Conservation (phyloP, 768 basidiomycete genomes). For the Amanita muscaria region DNA sequence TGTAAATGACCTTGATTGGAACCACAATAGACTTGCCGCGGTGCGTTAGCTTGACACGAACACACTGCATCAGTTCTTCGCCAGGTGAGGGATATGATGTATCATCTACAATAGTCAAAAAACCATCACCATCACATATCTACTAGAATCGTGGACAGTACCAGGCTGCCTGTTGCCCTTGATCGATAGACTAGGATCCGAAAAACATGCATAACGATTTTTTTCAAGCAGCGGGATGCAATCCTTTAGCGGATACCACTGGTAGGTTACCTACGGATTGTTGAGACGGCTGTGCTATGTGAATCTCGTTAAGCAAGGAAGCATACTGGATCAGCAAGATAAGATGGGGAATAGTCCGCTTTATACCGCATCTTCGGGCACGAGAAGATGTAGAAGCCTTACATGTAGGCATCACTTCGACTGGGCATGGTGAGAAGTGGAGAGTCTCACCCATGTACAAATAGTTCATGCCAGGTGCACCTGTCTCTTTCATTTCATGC, state of each 20-base stretch:
- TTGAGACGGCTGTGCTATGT: slow-evolving; percentile 4
- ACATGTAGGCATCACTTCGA: neutral
- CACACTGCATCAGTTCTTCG: neutral
- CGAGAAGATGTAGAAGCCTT: slow-evolving; percentile 89
- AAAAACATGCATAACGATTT: slow-evolving; percentile 63
- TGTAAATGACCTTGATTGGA: slow-evolving; percentile 19
- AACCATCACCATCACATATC: neutral
- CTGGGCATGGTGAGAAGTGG: neutral
- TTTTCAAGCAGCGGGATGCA: slow-evolving; percentile 57
- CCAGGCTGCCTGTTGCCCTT: neutral
- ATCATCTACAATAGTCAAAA: slow-evolving; percentile 6
- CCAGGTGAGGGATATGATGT: slow-evolving; percentile 5
- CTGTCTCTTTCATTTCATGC: slow-evolving; percentile 65
- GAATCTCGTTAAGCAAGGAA: neutral
- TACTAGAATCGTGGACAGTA: neutral
- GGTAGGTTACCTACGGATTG: slow-evolving; percentile 57
- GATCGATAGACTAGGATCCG: slow-evolving; percentile 48
- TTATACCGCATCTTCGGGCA: slow-evolving; percentile 97
- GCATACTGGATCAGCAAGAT: slow-evolving; percentile 75
- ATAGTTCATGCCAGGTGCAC: slow-evolving; percentile 49
- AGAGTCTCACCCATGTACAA: slow-evolving; percentile 78
- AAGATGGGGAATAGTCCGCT: slow-evolving; percentile 86
- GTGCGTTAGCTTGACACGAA: neutral
- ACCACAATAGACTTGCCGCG: slow-evolving; percentile 14
- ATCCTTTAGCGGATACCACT: slow-evolving; percentile 60